Base-by-base conservation (phyloP, 805 yeast genomes). In the Lachancea thermotolerans region DNA sequence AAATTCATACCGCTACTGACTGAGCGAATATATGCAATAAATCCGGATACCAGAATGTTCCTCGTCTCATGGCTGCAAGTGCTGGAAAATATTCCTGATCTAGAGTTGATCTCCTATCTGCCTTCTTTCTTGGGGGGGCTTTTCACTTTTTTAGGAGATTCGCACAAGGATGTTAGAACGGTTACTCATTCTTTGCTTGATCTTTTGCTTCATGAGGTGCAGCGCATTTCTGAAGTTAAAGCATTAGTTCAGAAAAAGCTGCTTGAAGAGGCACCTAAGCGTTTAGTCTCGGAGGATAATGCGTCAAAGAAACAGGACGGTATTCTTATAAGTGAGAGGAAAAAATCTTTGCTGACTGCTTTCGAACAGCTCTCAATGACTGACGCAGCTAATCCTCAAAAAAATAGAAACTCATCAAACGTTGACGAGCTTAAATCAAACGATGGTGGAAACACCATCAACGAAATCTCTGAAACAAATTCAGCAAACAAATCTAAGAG, bases 31-130 rank as follows among this genome's bases (percentile, higher is more conserved):
- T 87, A 87, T 58, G 90, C 93, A 1, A 83, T 87, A 29, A 95
- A 93, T 56, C 96, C 98, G 1, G 86, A 85, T 58, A 89, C 97
- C 0, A 75, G 96, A 52, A 83, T 88, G 68, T 93, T 93, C 57
- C 69, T 93, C 46, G 91, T 93, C 10, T 86, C 95, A 42, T 93
- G 99, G 99, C 74, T 93, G 39, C 84, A 88, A 51, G 75, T 93
- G n/a, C 71, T 93, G 40, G 93, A 91, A 64, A 88, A 93, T 10
- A 87, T 90, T 7, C 98, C 99, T 0, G 95, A 91, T 43, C 70
- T 91, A 44, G 96, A 91, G 55, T 69, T 93, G 47, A 79, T 93
- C 15, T 77, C 95, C 0, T 93, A 85, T 59, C 69, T 93, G 39
- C 96, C 99, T 1, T 85, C 90, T 33, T 88, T 93, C 60, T 70